Percentiles rank a stretch among this genome's conserved stretches.
These are phyloP conservation scores for Ramalina peruviana DNA, from an alignment of 495 filamentous ascomycete species.

Conservation along the genomic window DNA sequence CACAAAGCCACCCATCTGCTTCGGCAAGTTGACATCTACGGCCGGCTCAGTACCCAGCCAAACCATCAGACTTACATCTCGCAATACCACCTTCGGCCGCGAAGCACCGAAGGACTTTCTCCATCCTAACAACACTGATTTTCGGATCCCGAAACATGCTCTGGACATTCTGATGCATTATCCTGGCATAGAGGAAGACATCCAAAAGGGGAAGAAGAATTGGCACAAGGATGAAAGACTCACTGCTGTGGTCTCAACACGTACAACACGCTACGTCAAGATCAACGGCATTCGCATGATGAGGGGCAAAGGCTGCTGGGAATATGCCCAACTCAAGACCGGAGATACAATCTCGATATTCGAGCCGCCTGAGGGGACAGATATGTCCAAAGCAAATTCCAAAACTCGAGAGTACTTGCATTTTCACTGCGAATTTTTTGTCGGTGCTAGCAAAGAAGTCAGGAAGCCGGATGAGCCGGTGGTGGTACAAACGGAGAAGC, in stretches of 20 bases:
- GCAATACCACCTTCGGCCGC: slow-evolving; percentile 64
- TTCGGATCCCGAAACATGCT: slow-evolving; percentile 65
- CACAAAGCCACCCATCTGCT: slow-evolving; percentile 25
- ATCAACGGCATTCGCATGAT: slow-evolving; percentile 44
- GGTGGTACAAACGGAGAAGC: slow-evolving; percentile 21
- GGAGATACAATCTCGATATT: slow-evolving; percentile 8
- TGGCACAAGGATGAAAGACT: slow-evolving; percentile 41
- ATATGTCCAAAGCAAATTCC: slow-evolving; percentile 26
- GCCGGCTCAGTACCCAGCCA: slow-evolving; percentile 37
- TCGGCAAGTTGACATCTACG: slow-evolving; percentile 31
- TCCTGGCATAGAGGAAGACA: slow-evolving; percentile 40
- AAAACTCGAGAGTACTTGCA: slow-evolving; percentile 31
- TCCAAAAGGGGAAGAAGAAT: slow-evolving; percentile 37
- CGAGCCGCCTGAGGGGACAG: slow-evolving; percentile 32
- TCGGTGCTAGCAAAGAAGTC: slow-evolving; percentile 32
- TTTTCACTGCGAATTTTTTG: slow-evolving; percentile 39
- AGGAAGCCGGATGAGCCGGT: slow-evolving; percentile 22
- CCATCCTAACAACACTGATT: slow-evolving; percentile 44
- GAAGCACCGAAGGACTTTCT: slow-evolving; percentile 43
- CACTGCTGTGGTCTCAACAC: slow-evolving; percentile 56
- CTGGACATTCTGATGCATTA: slow-evolving; percentile 64
- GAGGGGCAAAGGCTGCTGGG: slow-evolving; percentile 6
- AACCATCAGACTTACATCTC: slow-evolving; percentile 46
- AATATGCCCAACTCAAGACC: slow-evolving; percentile 4
- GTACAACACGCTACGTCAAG: slow-evolving; percentile 52